These are phyloP conservation scores for Paramecium pentaurelia DNA, from an alignment of 73 alveolate genomes.

Conservation along the genomic window DNA sequence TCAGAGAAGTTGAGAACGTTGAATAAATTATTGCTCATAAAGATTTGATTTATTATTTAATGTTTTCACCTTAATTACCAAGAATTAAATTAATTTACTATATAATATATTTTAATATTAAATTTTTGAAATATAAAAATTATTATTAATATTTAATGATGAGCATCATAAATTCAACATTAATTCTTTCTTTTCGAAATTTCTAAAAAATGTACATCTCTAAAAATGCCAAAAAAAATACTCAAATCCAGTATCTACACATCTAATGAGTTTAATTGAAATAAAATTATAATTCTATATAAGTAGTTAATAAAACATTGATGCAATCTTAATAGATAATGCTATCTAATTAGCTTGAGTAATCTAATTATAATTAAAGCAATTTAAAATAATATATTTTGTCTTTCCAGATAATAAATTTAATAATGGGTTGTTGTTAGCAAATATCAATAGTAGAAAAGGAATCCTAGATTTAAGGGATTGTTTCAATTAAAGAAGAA, in stretches of 20 bases:
- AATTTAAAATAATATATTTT: neutral
- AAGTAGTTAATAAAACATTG: too few relatives aligned
- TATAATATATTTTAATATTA: neutral
- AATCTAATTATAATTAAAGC: neutral
- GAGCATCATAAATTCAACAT: neutral
- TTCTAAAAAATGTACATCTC: neutral
- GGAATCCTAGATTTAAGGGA: neutral
- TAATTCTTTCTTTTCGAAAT: neutral
- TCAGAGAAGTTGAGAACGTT: neutral
- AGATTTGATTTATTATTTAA: neutral
- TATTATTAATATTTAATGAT: neutral
- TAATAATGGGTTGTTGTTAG: neutral
- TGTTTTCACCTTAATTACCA: constrained; percentile 16
- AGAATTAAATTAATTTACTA: neutral
- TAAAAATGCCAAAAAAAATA: neutral
- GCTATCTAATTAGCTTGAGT: neutral
- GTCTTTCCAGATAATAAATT: neutral
- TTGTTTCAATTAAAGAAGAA: neutral
- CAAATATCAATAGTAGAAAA: neutral
- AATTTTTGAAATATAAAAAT: neutral
- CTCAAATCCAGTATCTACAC: too few relatives aligned
- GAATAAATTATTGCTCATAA: constrained; percentile 15
- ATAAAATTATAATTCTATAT: too few relatives aligned
- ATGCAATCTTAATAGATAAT: too few relatives aligned
- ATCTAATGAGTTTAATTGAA: too few relatives aligned